Percentiles rank a stretch among this genome's conserved stretches.
Conservation (phyloP, 1,284 basidiomycete genomes). For the Ustilago bromivora region DNA sequence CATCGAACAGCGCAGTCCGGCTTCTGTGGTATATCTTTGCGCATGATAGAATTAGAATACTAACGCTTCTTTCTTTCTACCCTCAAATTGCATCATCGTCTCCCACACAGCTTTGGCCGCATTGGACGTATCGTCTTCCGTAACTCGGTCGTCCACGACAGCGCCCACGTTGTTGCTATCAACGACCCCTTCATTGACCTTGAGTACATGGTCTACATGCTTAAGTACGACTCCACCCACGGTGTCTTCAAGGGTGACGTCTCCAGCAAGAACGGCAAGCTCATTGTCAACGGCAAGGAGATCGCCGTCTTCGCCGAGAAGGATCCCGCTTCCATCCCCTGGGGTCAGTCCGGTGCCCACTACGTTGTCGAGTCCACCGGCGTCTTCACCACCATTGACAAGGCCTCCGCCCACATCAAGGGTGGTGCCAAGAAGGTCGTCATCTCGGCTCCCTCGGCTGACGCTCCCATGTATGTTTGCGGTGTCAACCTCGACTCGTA, state of each 20-base stretch:
- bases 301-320: conserved; percentile 85
- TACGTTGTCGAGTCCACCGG: conserved; percentile 99
- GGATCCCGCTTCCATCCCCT: conserved; percentile 88
- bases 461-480: conserved; percentile 87
- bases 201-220: conserved; percentile 82
- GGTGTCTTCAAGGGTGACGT: conserved; percentile 92
- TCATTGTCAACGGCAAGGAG: conserved; percentile 83
- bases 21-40: neutral
- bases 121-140: conserved; percentile 83
- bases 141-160: conserved; percentile 73
- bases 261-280: conserved; percentile 87
- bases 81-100: neutral
- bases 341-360: conserved; percentile 83
- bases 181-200: conserved; percentile 90
- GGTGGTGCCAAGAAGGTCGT: conserved; percentile 99
- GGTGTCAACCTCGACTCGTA: conserved; percentile 98
- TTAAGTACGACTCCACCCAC: conserved; percentile 99
- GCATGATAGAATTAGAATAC: neutral
- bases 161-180: conserved; percentile 65
- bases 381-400: conserved; percentile 95
- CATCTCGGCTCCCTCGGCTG: conserved; percentile 98
- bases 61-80: conserved; percentile 1
- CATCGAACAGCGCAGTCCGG: neutral
- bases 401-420: conserved; percentile 93
- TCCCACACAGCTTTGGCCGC: conserved; percentile 62